These are phyloP conservation scores for Phytopythium delawarense DNA, from an alignment of 352 stramenopile species.

Conservation along the genomic window DNA sequence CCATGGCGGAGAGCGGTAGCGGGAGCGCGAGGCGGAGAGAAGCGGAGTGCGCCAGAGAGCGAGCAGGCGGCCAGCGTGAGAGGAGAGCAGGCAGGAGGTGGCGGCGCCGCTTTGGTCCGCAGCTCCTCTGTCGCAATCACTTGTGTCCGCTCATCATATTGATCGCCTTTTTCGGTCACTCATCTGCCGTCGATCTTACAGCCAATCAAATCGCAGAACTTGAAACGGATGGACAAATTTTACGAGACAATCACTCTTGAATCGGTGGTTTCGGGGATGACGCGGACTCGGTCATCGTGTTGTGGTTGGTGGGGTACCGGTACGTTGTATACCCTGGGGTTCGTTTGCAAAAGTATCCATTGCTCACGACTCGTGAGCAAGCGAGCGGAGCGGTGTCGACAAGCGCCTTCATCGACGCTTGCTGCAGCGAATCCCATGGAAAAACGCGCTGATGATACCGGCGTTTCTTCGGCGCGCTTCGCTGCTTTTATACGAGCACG, in stretches of 20 bases:
- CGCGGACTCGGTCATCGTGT: background rate
- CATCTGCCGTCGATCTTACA: background rate
- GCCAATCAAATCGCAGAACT: slow-evolving; percentile 5
- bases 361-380: background rate
- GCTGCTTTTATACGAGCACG: background rate
- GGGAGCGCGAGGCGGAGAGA: background rate
- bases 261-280: background rate
- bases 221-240: background rate
- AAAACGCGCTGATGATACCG: background rate
- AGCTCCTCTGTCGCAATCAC: slow-evolving; percentile 1
- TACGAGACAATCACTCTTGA: background rate
- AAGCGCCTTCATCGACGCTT: background rate
- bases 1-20: background rate
- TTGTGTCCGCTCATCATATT: background rate
- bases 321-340: background rate
- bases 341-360: background rate
- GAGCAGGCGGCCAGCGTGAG: background rate
- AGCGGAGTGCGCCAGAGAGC: slow-evolving; percentile 14
- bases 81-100: no score
- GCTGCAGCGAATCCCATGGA: background rate
- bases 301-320: no score
- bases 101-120: background rate
- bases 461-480: background rate
- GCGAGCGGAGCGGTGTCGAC: background rate
- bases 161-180: slow-evolving; percentile 2